Evolutionary conservation across 306 rosid species (phyloP), one percentile per base, ranked within the genome.

Genomic region (Acacia melanoxylon): DNA sequence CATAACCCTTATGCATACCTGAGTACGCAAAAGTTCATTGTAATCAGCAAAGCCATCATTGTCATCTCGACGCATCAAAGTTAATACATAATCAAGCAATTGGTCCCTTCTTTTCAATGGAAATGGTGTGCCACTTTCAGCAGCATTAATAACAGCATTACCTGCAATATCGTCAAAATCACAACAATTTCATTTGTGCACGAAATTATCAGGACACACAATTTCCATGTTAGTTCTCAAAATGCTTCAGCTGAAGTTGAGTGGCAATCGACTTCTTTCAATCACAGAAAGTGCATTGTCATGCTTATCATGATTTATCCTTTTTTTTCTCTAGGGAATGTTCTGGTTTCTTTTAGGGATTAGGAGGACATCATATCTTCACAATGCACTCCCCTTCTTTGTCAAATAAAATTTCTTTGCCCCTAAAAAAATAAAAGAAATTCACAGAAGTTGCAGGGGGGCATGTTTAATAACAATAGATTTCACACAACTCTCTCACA

Each of bases 101-200:
- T 82, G 90, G 81, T 95, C 99, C 91, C 99, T 91, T 87, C 83
- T 87, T 86, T 95, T 95, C 87, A 95, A 82, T 20, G 99, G 98
- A 93, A 95, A 95, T 10, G 97, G 85, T 25, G 98, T 85, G 68
- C 99, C 99, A 78, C 88, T 88, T 85, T 95, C 99, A 29, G 98
- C 91, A 80, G 99, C 98, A 85, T 89, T 93, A 80, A 95, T 93
- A 86, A 95, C 99, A 77, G 99, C 99, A 78, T 92, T 90, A 78
- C 98, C 99, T 95, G 83, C 79, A 71, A 71, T 71, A 65, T 59
- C 33, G 78, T 86, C 76, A 84, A 54, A 76, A 87, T 83, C 6
- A 70, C 52, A 69, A 65, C 41, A 77, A 22, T 66, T 24, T 40
- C 49, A 73, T 63, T 11, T 4, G 6, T 66, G 76, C 78, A 81